Percentiles rank a stretch among this genome's conserved stretches.
Evolutionary conservation across 192 early-diverging fungal genomes (phyloP).

Genomic region (Dissophora globulifera): DNA sequence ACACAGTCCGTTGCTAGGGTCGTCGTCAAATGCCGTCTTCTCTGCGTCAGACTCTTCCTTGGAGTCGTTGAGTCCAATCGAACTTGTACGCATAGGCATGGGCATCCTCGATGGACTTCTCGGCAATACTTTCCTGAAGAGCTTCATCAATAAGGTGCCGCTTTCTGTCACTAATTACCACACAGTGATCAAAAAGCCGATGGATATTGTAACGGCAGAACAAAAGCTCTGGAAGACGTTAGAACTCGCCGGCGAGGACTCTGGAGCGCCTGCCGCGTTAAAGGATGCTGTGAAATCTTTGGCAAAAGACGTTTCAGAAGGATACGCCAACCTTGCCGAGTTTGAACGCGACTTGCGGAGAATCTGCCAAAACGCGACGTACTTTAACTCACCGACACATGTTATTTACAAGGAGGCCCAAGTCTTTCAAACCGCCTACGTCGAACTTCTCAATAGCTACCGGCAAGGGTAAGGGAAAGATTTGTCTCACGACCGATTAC

Average conservation of each 20-base stretch:
- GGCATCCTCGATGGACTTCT: slow-evolving; percentile 12
- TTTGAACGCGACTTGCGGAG: slow-evolving; percentile 61
- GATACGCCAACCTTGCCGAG: slow-evolving; percentile 51
- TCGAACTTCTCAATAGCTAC: slow-evolving; percentile 9
- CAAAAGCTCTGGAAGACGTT: slow-evolving; percentile 60
- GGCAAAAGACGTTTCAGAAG: slow-evolving; percentile 4
- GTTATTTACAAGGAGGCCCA: slow-evolving; percentile 46
- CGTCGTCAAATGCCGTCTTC: background rate
- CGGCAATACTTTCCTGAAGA: slow-evolving; percentile 36
- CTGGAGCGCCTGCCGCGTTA: background rate
- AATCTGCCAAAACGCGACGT: slow-evolving; percentile 60
- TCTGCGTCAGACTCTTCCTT: background rate
- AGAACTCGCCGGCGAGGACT: slow-evolving; percentile 1
- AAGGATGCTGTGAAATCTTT: background rate
- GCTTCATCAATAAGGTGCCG: slow-evolving; percentile 54
- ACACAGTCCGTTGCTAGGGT: background rate
- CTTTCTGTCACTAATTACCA: slow-evolving; percentile 56
- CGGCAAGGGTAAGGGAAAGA: slow-evolving; percentile 28
- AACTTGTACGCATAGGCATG: slow-evolving; percentile 30
- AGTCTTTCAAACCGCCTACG: slow-evolving; percentile 10
- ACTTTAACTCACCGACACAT: slow-evolving; percentile 39
- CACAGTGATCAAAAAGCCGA: slow-evolving; percentile 58
- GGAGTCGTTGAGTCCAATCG: slow-evolving; percentile 20
- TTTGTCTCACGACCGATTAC: background rate
- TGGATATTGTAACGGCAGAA: slow-evolving; percentile 66